Conservation (phyloP, 164 flowering plant species). For the Magnolia sinica region DNA sequence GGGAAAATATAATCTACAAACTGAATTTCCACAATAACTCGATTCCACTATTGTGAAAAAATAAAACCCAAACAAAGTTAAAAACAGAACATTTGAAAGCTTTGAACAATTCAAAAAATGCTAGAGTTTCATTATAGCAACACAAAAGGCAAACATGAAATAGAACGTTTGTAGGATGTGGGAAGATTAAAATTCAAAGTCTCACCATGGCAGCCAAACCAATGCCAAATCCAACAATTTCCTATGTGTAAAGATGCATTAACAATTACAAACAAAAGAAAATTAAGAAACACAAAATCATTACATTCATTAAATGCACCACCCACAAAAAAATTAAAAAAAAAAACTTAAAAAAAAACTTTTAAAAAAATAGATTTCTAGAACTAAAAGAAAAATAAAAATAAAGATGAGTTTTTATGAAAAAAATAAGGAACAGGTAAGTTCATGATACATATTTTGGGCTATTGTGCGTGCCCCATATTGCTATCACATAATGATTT, state of each 20-base stretch:
- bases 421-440: too few relatives aligned
- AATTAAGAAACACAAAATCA: neutral
- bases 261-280: neutral
- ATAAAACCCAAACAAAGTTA: neutral
- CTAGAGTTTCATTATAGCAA: too few relatives aligned
- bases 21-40: constrained; percentile 40
- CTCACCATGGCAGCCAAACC: constrained; percentile 96
- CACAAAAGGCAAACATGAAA: neutral
- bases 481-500: too few relatives aligned
- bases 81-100: neutral
- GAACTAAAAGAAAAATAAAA: too few relatives aligned
- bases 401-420: too few relatives aligned
- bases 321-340: too few relatives aligned
- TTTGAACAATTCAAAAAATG: too few relatives aligned
- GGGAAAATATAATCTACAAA: too few relatives aligned
- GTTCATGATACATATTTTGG: too few relatives aligned
- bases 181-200: neutral
- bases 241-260: constrained; percentile 37
- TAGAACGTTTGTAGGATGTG: neutral
- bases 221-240: constrained; percentile 91
- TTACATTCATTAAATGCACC: neutral
- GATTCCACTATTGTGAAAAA: constrained; percentile 59
- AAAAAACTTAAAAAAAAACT: too few relatives aligned
- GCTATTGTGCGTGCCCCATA: too few relatives aligned
- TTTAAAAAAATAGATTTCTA: too few relatives aligned